These are phyloP conservation scores for Ganoderma boninense DNA, from an alignment of 1,284 basidiomycete genomes.

Conservation along the genomic window DNA sequence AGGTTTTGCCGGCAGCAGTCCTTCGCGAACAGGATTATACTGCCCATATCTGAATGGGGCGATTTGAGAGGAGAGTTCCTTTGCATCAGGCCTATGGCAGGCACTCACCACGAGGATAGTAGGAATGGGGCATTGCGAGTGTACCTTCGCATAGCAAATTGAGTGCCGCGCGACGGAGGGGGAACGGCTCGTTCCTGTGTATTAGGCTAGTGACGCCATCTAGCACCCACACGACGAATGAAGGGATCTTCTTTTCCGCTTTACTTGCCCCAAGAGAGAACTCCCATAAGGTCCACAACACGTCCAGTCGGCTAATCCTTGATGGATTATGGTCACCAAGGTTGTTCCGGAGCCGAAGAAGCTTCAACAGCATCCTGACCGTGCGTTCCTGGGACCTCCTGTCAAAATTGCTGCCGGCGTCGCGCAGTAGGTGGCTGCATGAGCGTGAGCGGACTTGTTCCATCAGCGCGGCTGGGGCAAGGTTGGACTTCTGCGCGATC, in stretches of 20 bases:
- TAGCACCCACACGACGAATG: conserved; percentile 11
- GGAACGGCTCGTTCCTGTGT: conserved; percentile 19
- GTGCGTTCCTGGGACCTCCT: conserved; percentile 4
- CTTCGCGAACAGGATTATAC: conserved; percentile 18
- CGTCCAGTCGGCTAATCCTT: conserved; percentile 16
- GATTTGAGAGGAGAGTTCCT: not conserved
- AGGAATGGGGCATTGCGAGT: conserved; percentile 15
- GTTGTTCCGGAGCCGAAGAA: conserved; percentile 11
- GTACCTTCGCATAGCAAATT: conserved; percentile 24
- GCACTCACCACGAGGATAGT: conserved; percentile 18
- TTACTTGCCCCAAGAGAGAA: conserved; percentile 11
- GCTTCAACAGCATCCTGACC: conserved; percentile 18
- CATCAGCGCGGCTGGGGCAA: conserved; percentile 15
- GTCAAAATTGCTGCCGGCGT: conserved; percentile 4
- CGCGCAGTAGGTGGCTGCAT: conserved; percentile 12
- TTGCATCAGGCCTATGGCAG: no score
- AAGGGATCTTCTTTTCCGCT: conserved; percentile 11
- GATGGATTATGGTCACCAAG: conserved; percentile 18
- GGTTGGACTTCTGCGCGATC: conserved; percentile 22
- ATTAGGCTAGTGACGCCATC: conserved; percentile 17
- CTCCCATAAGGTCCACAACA: conserved; percentile 25
- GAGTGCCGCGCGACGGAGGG: conserved; percentile 23
- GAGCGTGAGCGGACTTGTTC: conserved; percentile 19
- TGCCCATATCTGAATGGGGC: conserved; percentile 10
- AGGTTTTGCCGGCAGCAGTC: conserved; percentile 13